A percentile compares a stretch with the other conserved stretches of the same genome.
Conservation (phyloP, 768 basidiomycete species). For the Hygrophoropsis aurantiaca region DNA sequence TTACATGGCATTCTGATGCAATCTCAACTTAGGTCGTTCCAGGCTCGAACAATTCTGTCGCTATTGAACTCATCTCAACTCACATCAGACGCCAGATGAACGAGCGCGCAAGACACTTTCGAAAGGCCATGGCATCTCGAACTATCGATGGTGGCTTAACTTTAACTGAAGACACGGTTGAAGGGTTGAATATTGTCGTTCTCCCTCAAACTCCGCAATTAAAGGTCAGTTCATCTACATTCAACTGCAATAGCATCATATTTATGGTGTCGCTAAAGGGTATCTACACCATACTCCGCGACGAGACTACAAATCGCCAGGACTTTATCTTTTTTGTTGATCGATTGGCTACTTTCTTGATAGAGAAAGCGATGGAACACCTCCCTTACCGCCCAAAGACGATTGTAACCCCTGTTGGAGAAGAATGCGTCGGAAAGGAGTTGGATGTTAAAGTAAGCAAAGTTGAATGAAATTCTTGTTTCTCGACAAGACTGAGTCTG, state of each 20-base stretch:
- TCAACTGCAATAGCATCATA: not conserved
- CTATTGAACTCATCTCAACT: slow-evolving; percentile 90
- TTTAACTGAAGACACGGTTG: slow-evolving; percentile 35
- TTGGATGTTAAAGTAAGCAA: slow-evolving; percentile 55
- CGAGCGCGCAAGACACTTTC: slow-evolving; percentile 72
- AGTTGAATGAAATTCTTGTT: not conserved
- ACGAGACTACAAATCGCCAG: slow-evolving; percentile 64
- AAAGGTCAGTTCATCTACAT: slow-evolving; percentile 43
- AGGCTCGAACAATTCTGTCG: slow-evolving; percentile 83
- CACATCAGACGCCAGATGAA: slow-evolving; percentile 85
- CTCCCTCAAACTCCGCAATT: slow-evolving; percentile 81
- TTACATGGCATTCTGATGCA: not conserved
- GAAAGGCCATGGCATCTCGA: slow-evolving; percentile 67
- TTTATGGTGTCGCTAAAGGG: slow-evolving; percentile 49
- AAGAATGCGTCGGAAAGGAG: slow-evolving; percentile 56
- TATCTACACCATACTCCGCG: slow-evolving; percentile 84
- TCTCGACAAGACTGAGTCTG: not conserved
- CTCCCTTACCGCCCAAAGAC: slow-evolving; percentile 68
- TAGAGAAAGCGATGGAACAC: slow-evolving; percentile 80
- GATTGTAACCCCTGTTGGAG: slow-evolving; percentile 68
- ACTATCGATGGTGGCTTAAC: slow-evolving; percentile 35
- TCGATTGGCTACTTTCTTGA: slow-evolving; percentile 78
- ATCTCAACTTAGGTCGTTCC: slow-evolving; percentile 80
- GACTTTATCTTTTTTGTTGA: slow-evolving; percentile 95
- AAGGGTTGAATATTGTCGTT: slow-evolving; percentile 58